Evolutionary conservation across 805 yeast species (phyloP).

Genomic region (Ogataea pignaliae): DNA sequence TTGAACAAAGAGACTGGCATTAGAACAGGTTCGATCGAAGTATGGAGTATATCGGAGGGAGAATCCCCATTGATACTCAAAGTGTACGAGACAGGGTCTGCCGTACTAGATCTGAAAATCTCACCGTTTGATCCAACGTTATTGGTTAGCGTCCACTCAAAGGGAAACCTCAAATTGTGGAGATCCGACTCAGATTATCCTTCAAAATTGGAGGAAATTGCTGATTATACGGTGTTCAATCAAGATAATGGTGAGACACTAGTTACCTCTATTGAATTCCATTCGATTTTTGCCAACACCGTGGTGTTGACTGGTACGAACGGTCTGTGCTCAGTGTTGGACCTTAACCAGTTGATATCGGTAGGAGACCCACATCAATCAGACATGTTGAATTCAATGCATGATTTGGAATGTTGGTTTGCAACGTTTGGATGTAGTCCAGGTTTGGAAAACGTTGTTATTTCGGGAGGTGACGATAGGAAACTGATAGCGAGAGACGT

Average conservation of each 20-base stretch:
- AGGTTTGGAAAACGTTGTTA: slow-evolving; percentile 52
- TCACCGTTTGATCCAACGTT: slow-evolving; percentile 45
- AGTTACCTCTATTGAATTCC: slow-evolving; percentile 62
- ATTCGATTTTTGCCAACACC: slow-evolving; percentile 34
- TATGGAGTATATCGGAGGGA: slow-evolving; percentile 25
- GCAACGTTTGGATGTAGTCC: slow-evolving; percentile 62
- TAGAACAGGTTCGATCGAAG: slow-evolving; percentile 60
- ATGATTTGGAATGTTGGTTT: slow-evolving; percentile 85
- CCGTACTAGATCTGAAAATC: slow-evolving; percentile 75
- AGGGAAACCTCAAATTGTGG: slow-evolving; percentile 75
- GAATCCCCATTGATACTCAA: slow-evolving; percentile 3
- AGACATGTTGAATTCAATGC: slow-evolving; percentile 27
- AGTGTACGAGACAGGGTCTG: slow-evolving; percentile 41
- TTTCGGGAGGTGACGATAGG: slow-evolving; percentile 91
- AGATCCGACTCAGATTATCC: slow-evolving; percentile 16
- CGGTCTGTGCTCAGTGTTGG: slow-evolving; percentile 52
- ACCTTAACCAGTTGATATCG: slow-evolving; percentile 11
- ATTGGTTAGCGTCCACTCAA: slow-evolving; percentile 70
- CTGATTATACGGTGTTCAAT: slow-evolving; percentile 45
- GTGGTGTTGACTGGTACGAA: slow-evolving; percentile 61
- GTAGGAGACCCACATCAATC: neutral
- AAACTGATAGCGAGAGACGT: slow-evolving; percentile 69
- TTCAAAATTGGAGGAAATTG: slow-evolving; percentile 18
- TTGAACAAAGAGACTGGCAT: slow-evolving; percentile 45
- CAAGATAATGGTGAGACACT: slow-evolving; percentile 32